Evolutionary conservation across 176 grass and related monocot genomes (phyloP), one percentile per base, ranked within the genome.

Genomic region (Avena eriantha): DNA sequence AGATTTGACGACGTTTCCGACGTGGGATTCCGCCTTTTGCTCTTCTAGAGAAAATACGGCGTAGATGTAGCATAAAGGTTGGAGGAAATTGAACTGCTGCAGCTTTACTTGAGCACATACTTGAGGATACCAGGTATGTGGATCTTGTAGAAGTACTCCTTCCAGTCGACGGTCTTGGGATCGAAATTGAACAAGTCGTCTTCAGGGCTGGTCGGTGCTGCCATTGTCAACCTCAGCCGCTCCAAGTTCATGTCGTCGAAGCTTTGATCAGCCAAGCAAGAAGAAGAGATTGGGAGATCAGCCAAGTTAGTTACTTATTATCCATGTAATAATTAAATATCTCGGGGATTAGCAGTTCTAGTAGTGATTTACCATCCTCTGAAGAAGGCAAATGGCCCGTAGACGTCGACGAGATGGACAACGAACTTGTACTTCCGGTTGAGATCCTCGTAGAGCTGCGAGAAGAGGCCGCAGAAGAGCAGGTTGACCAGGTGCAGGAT

Each of bases 331-430:
- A 76, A 51, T 17, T 41, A 41, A 41, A 41, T 5, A 76, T 29
- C 26, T 54, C 4, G 26, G 17, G 35, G 68, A n/a, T n/a, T n/a
- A 73, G 43, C 48, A 51, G 14, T 11, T 19, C 6, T 29, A 46
- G 61, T 18, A 41, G 64, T 7, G 31, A 4, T 5, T 14, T 92
- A 92, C 91, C 91, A 88, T 93, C 88, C 91, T 88, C 84, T 91
- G 92, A 97, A 97, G 67, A 91, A 93, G 43, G 81, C 81, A 43
- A 93, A 97, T 0, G 95, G 92, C 3, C 83, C 67, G 43, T 97
- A 97, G 48, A 97, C 81, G 19, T 97, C 89, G 36, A 93, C 84
- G 9, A 97, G 89, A 65, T 84, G 90, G 74, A 97, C 83, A 23
- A 89, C 79, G 11, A 84, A 97, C 34, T 80, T 88, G 67, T 93